A percentile compares a stretch with the other conserved stretches of the same genome.
Evolutionary conservation across 306 rosid species (phyloP).

Genomic region (Cicer pinnatifidum): DNA sequence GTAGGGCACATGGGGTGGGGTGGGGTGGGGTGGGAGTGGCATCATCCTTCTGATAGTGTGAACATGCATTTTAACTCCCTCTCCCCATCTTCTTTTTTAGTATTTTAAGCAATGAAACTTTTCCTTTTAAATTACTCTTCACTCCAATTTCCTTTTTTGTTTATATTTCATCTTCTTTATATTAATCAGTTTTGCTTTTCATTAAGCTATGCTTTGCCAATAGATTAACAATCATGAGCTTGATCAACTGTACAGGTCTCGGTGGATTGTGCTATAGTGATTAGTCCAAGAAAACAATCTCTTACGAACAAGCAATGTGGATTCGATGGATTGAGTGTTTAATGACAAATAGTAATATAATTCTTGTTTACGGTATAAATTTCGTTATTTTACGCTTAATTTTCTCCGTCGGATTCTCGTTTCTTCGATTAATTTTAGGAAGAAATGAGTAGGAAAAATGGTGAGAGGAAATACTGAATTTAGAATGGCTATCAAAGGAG

Average conservation of each 20-base stretch:
- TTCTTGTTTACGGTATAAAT: constrained; percentile 22
- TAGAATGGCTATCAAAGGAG: constrained; percentile 35
- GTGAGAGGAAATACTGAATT: constrained; percentile 34
- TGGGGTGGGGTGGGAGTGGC: constrained; percentile 26
- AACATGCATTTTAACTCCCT: constrained; percentile 29
- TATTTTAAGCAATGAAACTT: constrained; percentile 33
- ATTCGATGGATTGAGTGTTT: constrained; percentile 87
- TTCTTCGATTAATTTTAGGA: constrained; percentile 46
- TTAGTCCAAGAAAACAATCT: constrained; percentile 95
- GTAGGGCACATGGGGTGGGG: constrained; percentile 50
- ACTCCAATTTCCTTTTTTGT: not conserved
- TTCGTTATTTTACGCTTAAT: constrained; percentile 26
- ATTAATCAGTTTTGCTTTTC: not conserved
- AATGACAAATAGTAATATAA: constrained; percentile 21
- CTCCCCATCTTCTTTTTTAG: not conserved
- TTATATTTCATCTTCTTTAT: not conserved
- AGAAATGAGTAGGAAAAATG: constrained; percentile 17
- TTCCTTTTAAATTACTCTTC: constrained; percentile 2
- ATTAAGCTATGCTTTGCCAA: not conserved
- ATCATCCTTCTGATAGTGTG: constrained; percentile 35
- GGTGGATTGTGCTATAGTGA: constrained; percentile 91
- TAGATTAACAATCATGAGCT: constrained; percentile 38
- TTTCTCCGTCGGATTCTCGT: constrained; percentile 41
- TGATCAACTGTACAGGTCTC: constrained; percentile 67
- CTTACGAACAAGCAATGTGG: constrained; percentile 92